Conservation (phyloP, 83 land plant genomes). For the Thuja plicata region DNA sequence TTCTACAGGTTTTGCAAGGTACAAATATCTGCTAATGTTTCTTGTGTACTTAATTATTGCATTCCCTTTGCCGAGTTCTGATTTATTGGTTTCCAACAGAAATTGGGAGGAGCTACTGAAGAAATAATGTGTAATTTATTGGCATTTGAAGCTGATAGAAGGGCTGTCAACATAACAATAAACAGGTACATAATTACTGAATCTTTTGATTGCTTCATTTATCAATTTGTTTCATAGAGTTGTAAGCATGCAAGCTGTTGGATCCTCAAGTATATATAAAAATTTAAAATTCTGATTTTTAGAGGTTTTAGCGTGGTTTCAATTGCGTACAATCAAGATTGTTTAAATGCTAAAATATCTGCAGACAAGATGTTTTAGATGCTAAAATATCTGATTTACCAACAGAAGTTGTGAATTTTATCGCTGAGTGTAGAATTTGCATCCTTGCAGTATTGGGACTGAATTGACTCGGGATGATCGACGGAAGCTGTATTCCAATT, state of each 20-base stretch:
- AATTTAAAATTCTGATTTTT: background rate
- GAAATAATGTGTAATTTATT: constrained; percentile 88
- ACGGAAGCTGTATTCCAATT: constrained; percentile 74
- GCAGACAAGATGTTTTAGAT: background rate
- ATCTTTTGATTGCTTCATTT: background rate
- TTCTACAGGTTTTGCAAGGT: constrained; percentile 97
- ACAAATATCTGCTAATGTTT: background rate
- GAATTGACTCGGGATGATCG: constrained; percentile 91
- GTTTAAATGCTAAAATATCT: background rate
- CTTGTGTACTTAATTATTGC: background rate
- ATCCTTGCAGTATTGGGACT: constrained; percentile 74
- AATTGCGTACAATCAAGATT: too few relatives aligned
- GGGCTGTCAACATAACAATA: constrained; percentile 88
- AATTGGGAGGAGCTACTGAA: constrained; percentile 87
- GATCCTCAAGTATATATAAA: background rate
- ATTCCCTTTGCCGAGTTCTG: background rate
- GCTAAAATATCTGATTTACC: background rate
- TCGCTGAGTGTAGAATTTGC: background rate
- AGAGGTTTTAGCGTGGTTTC: background rate
- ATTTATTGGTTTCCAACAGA: constrained; percentile 31
- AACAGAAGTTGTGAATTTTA: background rate
- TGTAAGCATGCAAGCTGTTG: background rate
- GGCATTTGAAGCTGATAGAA: constrained; percentile 86
- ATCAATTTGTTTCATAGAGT: background rate
- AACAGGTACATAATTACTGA: constrained; percentile 46